These are phyloP conservation scores for Cyphellophora europaea DNA, from an alignment of 2,329 filamentous ascomycete genomes.

Conservation along the genomic window DNA sequence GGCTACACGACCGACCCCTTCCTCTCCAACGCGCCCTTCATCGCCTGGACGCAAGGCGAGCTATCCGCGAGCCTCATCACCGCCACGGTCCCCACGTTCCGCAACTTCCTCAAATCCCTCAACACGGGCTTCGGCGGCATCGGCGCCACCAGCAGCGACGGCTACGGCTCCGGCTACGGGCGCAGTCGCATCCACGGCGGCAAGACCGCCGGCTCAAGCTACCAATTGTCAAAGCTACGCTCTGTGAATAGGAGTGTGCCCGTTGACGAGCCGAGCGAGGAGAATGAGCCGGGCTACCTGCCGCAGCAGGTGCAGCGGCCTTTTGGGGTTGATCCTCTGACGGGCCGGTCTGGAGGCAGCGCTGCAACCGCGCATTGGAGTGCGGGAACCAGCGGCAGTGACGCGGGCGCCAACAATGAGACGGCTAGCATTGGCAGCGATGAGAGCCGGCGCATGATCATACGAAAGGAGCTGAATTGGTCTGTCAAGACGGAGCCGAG, in stretches of 20 bases:
- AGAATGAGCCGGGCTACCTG: not conserved
- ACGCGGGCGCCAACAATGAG: constrained; percentile 2
- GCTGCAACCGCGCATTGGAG: not conserved
- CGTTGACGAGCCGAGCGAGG: not conserved
- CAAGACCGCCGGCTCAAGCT: constrained; percentile 1
- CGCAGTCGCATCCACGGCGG: constrained; percentile 1
- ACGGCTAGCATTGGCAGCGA: constrained; percentile 9
- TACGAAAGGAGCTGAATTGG: constrained; percentile 8
- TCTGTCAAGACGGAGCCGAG: constrained; percentile 1
- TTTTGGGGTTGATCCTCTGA: not conserved
- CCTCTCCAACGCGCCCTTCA: constrained; percentile 24
- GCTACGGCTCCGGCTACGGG: constrained; percentile 8
- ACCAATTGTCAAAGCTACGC: constrained; percentile 8
- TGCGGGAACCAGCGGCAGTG: not conserved
- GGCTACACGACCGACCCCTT: constrained; percentile 26
- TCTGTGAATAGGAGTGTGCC: constrained; percentile 3
- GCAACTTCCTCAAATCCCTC: constrained; percentile 24
- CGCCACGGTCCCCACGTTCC: constrained; percentile 28
- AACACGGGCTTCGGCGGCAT: constrained; percentile 14
- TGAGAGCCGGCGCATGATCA: constrained; percentile 9
- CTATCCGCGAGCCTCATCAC: constrained; percentile 27
- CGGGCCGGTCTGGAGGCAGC: not conserved
- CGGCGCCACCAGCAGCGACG: constrained; percentile 3
- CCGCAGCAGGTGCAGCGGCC: not conserved
- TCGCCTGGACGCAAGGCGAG: constrained; percentile 28